Evolutionary conservation across 129 eudicot genomes (phyloP).

Genomic region (Saussurea involucrata): DNA sequence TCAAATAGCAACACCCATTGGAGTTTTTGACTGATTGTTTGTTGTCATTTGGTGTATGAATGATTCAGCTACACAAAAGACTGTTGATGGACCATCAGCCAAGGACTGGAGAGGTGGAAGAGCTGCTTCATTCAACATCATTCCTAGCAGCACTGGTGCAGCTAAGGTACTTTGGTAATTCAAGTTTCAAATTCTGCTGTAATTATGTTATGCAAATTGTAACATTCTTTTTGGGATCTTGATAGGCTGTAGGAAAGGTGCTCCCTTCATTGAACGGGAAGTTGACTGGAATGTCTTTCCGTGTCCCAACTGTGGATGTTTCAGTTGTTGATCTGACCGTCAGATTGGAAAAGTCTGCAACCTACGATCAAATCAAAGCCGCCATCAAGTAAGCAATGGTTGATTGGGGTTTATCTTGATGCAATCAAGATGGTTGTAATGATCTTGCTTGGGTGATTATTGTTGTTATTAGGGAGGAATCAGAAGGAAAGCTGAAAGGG

Average conservation of each 20-base stretch:
- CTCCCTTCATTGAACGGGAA: slow-evolving; percentile 79
- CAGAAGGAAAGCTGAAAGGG: slow-evolving; percentile 74
- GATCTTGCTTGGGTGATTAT: neutral
- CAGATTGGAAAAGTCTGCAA: slow-evolving; percentile 68
- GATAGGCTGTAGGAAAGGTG: slow-evolving; percentile 85
- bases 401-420: neutral
- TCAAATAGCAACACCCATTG: neutral
- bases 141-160: slow-evolving; percentile 79
- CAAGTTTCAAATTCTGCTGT: neutral
- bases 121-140: slow-evolving; percentile 74
- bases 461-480: slow-evolving; percentile 53
- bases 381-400: slow-evolving; percentile 61
- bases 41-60: neutral
- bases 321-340: slow-evolving; percentile 91
- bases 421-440: neutral
- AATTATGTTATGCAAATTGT: neutral
- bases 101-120: slow-evolving; percentile 82
- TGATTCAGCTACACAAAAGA: slow-evolving; percentile 62
- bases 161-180: slow-evolving; percentile 43
- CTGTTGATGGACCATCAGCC: slow-evolving; percentile 71
- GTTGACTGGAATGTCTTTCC: slow-evolving; percentile 82
- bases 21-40: neutral
- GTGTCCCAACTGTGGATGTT: slow-evolving; percentile 90
- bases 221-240: neutral
- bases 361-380: slow-evolving; percentile 75